Evolutionary conservation across 192 early-diverging fungal genomes (phyloP), one percentile per base, ranked within the genome.

Genomic region (Coemansia sp.): DNA sequence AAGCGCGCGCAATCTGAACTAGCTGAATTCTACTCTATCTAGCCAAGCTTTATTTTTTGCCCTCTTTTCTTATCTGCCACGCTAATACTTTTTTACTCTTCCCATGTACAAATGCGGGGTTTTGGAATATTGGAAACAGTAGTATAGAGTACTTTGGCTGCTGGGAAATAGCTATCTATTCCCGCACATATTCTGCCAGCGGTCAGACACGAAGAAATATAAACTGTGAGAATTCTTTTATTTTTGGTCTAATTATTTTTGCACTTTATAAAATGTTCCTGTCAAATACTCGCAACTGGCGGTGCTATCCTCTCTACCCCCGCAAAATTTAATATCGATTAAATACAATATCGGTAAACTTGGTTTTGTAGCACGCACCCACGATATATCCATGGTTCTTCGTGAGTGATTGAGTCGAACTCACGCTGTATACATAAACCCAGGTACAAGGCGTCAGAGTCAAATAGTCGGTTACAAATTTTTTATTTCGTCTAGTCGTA

Each of bases 1-100:
- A 23, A 74, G 13, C 67, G 73, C 21, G 88, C 88, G 14, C 86
- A 86, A 58, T 57, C 21, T 26, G 52, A 26, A 13, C 26, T 55
- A 14, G 55, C 55, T 1, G 30, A 58, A 30, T 58, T 58, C 16
- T 58, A 16, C 4, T 16, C 14, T 43, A 43, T 16, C 40, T 43
- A 43, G 40, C 11, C 40, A 14, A 14, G 40, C 14, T 43, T 16
- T 43, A 26, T 26, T 42, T 43, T 16, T 14, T 43, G 40, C 4
- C 14, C 26, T 26, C 26, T 4, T 43, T 43, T 43, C 40, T 14
- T 43, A 11, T 43, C 40, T 43, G 40, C 40, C 40, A 19, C 46
- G 46, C 47, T 49, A 49, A 49, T 49, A 49, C 7, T 21, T 21
- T n/a, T 49, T 7, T 9, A 19, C 57, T 32, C 32, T 59, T 62